Evolutionary conservation across 2,329 filamentous ascomycete species (phyloP).

Genomic region (Exophiala sideris): DNA sequence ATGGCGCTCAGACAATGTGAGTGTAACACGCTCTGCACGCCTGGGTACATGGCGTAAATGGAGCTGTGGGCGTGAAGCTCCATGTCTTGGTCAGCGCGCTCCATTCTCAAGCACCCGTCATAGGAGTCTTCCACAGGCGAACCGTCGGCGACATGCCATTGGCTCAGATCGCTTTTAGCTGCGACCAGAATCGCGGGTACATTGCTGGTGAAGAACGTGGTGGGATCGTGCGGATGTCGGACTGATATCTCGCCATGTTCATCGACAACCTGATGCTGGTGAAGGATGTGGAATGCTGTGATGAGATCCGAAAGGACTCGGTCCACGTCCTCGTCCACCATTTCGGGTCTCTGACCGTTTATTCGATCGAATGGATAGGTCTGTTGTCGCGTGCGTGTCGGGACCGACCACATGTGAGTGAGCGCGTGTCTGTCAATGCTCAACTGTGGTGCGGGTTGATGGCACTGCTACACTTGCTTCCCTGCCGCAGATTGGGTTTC

Average conservation of each 20-base stretch:
- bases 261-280: conserved; percentile 49
- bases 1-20: conserved; percentile 44
- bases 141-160: conserved; percentile 13
- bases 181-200: conserved; percentile 14
- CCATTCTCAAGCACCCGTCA: background rate
- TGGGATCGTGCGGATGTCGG: conserved; percentile 45
- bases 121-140: conserved; percentile 4
- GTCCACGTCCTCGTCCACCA: background rate
- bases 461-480: too few species aligned
- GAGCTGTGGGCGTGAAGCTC: conserved; percentile 49
- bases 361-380: too few species aligned
- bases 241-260: conserved; percentile 56
- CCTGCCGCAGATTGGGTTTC: too few species aligned
- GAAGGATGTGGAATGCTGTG: conserved; percentile 51
- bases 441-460: too few species aligned
- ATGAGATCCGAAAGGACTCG: conserved; percentile 34
- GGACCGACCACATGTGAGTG: too few species aligned
- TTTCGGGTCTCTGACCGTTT: background rate
- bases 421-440: too few species aligned
- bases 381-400: too few species aligned
- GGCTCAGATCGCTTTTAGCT: conserved; percentile 12
- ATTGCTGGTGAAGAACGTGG: conserved; percentile 20
- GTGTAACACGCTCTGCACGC: conserved; percentile 43
- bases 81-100: conserved; percentile 5
- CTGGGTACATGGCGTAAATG: conserved; percentile 41